Conservation (phyloP, 441 rosid genomes). For the Bocquillonia castaneifolia region DNA sequence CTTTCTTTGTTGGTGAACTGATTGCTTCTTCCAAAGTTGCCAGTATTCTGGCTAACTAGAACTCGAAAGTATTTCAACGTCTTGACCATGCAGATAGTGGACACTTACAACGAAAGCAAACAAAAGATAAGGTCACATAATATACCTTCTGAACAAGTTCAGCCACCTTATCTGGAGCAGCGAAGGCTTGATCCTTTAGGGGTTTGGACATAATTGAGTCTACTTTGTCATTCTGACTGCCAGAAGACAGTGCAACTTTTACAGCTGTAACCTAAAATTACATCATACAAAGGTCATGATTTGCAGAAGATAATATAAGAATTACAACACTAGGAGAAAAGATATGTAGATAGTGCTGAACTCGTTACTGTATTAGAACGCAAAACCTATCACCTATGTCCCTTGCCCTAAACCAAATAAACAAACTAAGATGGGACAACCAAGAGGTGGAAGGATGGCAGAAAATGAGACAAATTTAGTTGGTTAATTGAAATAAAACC, state of each 20-base stretch:
- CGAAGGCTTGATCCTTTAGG: slow-evolving; percentile 91
- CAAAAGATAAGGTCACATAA: neutral
- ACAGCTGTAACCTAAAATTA: slow-evolving; percentile 74
- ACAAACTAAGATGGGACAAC: neutral
- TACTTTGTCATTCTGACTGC: slow-evolving; percentile 53
- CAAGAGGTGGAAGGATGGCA: neutral
- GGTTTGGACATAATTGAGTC: slow-evolving; percentile 80
- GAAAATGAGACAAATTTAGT: neutral
- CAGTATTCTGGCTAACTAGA: neutral
- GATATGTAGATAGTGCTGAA: neutral
- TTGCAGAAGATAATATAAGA: neutral
- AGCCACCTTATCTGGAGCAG: slow-evolving; percentile 89
- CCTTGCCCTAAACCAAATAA: neutral
- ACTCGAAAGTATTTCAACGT: neutral
- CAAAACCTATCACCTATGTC: neutral
- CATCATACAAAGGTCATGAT: slow-evolving; percentile 20
- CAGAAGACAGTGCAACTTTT: slow-evolving; percentile 66
- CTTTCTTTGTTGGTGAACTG: neutral
- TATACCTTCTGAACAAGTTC: slow-evolving; percentile 91
- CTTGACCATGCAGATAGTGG: neutral
- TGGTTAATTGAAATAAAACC: neutral
- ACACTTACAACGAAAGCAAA: neutral
- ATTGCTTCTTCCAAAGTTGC: neutral
- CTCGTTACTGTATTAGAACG: neutral
- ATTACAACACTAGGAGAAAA: neutral